Conservation (phyloP, 139 green algal genomes). For the Cymbomonas tetramitiformis region DNA sequence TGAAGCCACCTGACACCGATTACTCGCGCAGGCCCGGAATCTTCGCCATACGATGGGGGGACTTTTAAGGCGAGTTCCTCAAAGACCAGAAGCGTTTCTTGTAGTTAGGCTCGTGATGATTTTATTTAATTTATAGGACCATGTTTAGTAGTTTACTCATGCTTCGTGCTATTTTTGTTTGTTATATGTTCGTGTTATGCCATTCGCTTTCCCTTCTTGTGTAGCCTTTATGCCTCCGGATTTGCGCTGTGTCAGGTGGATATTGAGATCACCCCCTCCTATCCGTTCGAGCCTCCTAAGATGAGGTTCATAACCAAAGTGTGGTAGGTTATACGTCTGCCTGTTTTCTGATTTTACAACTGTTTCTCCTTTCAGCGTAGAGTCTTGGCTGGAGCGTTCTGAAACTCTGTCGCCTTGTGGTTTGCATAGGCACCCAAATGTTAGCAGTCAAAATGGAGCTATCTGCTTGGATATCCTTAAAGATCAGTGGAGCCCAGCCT, state of each 20-base stretch:
- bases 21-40: conserved; percentile 54
- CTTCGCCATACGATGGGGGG: conserved; percentile 57
- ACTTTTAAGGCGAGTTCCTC: conserved; percentile 46
- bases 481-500: conserved; percentile 31
- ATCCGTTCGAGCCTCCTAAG: conserved; percentile 94
- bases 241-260: conserved; percentile 35
- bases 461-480: conserved; percentile 51
- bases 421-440: conserved; percentile 31
- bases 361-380: conserved; percentile 2
- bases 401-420: not conserved
- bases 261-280: conserved; percentile 57
- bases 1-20: no score
- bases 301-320: conserved; percentile 94
- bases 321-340: no score
- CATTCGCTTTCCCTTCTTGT: not conserved
- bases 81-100: not conserved
- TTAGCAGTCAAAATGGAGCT: conserved; percentile 31
- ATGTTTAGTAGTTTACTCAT: no score
- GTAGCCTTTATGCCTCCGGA: not conserved
- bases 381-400: not conserved
- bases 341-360: conserved; percentile 8
- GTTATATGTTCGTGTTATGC: no score
- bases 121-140: not conserved
- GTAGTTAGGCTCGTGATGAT: not conserved
- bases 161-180: no score